Percentiles rank a stretch among this genome's conserved stretches.
phyloP scores from a whole-genome alignment of 257 asterid species.

The Striga asiatica region DNA sequence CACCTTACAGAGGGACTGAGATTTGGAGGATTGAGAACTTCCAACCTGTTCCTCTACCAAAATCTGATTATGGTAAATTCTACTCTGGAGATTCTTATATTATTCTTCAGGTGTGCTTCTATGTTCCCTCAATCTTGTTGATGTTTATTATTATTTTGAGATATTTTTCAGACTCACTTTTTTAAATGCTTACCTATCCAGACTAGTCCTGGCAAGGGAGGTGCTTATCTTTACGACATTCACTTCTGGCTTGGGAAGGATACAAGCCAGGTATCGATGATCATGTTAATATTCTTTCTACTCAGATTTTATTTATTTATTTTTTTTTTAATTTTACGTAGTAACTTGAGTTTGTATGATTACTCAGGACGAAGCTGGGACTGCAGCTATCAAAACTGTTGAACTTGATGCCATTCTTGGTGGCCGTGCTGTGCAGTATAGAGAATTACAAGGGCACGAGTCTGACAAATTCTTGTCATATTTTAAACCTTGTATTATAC shows the following conservation, averaged over 20 bases:
- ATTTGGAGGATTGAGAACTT: slow-evolving; percentile 95
- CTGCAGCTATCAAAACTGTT: slow-evolving; percentile 85
- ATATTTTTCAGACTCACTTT: background rate
- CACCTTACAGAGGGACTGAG: slow-evolving; percentile 63
- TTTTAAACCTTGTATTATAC: slow-evolving; percentile 85
- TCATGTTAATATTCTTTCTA: background rate
- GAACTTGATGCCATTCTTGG: slow-evolving; percentile 92
- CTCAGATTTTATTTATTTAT: background rate
- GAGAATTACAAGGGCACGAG: slow-evolving; percentile 89
- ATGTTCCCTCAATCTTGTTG: slow-evolving; percentile 1
- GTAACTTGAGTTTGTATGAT: no score
- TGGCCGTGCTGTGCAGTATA: slow-evolving; percentile 86
- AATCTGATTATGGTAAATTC: slow-evolving; percentile 81
- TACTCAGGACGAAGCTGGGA: slow-evolving; percentile 88
- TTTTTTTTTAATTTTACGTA: background rate
- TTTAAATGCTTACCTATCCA: slow-evolving; percentile 12
- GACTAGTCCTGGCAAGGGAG: slow-evolving; percentile 83
- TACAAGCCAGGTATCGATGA: slow-evolving; percentile 66
- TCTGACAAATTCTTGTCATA: slow-evolving; percentile 82
- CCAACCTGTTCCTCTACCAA: slow-evolving; percentile 85
- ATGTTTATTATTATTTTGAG: background rate
- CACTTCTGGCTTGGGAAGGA: slow-evolving; percentile 98
- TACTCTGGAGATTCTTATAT: slow-evolving; percentile 88
- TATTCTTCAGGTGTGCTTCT: slow-evolving; percentile 60
- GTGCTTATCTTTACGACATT: slow-evolving; percentile 69